phyloP scores from a whole-genome alignment of 2,329 filamentous ascomycete genomes.

The Neoarthrinium moseri region DNA sequence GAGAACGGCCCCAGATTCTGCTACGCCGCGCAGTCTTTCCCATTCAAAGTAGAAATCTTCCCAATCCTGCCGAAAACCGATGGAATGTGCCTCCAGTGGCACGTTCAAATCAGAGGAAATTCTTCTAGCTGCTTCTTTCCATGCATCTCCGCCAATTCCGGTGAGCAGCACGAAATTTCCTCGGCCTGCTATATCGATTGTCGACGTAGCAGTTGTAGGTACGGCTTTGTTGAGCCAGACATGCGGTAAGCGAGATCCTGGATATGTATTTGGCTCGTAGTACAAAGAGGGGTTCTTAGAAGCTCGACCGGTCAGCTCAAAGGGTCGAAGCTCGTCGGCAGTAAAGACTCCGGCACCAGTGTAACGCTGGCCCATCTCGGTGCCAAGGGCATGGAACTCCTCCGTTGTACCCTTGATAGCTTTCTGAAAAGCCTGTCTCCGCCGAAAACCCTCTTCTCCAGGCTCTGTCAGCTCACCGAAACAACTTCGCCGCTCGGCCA shows the following conservation, averaged over 20 bases:
- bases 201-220: constrained; percentile 48
- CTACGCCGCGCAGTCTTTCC: constrained; percentile 49
- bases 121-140: constrained; percentile 47
- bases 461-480: constrained; percentile 40
- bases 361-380: constrained; percentile 3
- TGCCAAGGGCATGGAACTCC: constrained; percentile 45
- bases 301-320: neutral
- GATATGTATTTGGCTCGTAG: constrained; percentile 46
- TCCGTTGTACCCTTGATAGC: constrained; percentile 33
- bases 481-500: constrained; percentile 33
- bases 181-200: constrained; percentile 59
- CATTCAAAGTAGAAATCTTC: constrained; percentile 64
- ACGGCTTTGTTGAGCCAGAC: constrained; percentile 56
- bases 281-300: neutral
- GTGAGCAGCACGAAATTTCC: constrained; percentile 50
- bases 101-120: constrained; percentile 40
- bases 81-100: constrained; percentile 45
- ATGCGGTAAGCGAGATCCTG: constrained; percentile 60
- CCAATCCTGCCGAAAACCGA: constrained; percentile 59
- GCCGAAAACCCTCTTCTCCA: constrained; percentile 31
- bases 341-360: neutral
- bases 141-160: constrained; percentile 54
- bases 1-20: constrained; percentile 57
- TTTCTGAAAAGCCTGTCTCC: constrained; percentile 32
- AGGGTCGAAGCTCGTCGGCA: neutral